Evolutionary conservation across 352 stramenopile species (phyloP).

Genomic region (Thraustochytrium sp.): DNA sequence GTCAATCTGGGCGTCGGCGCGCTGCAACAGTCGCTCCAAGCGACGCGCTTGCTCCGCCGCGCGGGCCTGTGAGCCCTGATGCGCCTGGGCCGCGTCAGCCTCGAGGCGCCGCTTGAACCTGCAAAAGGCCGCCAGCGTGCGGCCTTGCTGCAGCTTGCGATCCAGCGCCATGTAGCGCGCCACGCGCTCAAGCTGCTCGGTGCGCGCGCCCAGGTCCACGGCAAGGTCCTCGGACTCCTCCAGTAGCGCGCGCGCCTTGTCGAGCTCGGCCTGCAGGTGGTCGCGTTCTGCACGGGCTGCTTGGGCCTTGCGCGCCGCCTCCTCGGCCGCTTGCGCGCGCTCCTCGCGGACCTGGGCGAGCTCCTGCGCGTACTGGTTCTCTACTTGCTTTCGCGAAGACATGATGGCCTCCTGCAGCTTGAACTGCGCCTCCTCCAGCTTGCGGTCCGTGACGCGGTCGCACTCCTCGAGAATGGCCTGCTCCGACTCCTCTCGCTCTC

Average conservation of each 20-base stretch:
- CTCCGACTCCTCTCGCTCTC: neutral
- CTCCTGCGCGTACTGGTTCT: neutral
- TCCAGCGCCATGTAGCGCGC: neutral
- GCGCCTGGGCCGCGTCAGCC: neutral
- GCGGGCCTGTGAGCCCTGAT: neutral
- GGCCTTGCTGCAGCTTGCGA: neutral
- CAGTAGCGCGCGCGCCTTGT: neutral
- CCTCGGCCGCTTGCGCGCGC: neutral
- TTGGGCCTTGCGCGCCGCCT: constrained; percentile 12
- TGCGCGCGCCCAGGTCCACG: neutral
- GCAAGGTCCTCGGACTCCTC: constrained; percentile 42
- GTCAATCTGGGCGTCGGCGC: neutral
- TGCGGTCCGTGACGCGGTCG: neutral
- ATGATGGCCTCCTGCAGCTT: constrained; percentile 21
- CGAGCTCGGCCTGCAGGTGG: neutral
- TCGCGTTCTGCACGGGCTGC: constrained; percentile 8
- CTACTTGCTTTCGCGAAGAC: neutral
- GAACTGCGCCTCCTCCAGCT: constrained; percentile 44
- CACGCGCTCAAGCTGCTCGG: neutral
- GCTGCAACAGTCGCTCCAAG: neutral
- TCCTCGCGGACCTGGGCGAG: neutral
- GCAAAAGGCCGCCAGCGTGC: neutral
- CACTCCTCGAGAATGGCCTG: constrained; percentile 19
- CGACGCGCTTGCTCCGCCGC: neutral
- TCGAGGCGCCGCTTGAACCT: neutral